Evolutionary conservation across 1,139 yeast genomes (phyloP).

Genomic region (Diutina pseudorugosa): DNA sequence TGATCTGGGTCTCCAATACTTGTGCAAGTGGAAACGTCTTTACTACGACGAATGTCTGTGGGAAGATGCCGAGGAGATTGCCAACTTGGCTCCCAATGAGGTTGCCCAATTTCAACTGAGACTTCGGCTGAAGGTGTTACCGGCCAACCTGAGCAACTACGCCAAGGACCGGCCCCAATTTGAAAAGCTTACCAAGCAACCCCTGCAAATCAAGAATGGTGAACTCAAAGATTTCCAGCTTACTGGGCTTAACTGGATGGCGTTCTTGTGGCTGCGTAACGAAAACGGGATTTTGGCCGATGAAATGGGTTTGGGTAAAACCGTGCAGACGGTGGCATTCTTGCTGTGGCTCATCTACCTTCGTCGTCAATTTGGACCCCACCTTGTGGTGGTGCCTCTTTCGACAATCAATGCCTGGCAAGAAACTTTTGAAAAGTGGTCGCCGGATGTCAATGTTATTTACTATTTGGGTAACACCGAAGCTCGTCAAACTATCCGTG

Average conservation of each 20-base stretch:
- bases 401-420: slow-evolving; percentile 99
- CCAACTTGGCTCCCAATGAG: slow-evolving; percentile 69
- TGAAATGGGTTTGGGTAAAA: slow-evolving; percentile 98
- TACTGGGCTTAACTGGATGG: slow-evolving; percentile 99
- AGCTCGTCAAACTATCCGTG: slow-evolving; percentile 72
- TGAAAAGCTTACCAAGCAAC: slow-evolving; percentile 79
- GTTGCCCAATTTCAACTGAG: slow-evolving; percentile 78
- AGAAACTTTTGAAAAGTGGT: slow-evolving; percentile 95
- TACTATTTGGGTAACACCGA: slow-evolving; percentile 88
- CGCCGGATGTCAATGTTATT: slow-evolving; percentile 89
- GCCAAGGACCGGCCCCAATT: slow-evolving; percentile 67
- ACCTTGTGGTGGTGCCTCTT: slow-evolving; percentile 73
- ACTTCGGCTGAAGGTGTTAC: slow-evolving; percentile 72
- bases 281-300: slow-evolving; percentile 97
- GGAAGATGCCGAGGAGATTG: slow-evolving; percentile 89
- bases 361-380: slow-evolving; percentile 94
- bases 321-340: slow-evolving; percentile 94
- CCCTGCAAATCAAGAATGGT: slow-evolving; percentile 81
- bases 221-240: slow-evolving; percentile 93
- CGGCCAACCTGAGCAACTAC: slow-evolving; percentile 69
- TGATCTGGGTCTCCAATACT: slow-evolving; percentile 57
- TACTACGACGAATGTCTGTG: slow-evolving; percentile 95
- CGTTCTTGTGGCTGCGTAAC: slow-evolving; percentile 93
- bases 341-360: slow-evolving; percentile 91
- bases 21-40: slow-evolving; percentile 87